Percentiles rank a stretch among this genome's conserved stretches.
phyloP scores from a whole-genome alignment of 2,329 filamentous ascomycete species.

The Neoarthrinium moseri region DNA sequence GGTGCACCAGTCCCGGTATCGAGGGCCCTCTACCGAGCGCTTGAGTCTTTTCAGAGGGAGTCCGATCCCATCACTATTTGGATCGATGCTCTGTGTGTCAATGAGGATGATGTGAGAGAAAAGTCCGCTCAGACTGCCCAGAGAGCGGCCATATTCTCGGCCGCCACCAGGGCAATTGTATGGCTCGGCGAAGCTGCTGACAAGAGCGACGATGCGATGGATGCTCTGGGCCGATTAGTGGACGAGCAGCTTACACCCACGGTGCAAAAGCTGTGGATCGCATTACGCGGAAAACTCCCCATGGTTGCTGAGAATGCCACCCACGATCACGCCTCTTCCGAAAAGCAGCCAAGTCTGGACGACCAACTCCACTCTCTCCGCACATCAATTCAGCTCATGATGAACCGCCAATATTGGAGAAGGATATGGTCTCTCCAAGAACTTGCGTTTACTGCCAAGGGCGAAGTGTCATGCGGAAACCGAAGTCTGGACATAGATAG shows the following conservation, averaged over 20 bases:
- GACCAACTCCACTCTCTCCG: constrained; percentile 16
- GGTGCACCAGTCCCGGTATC: not conserved
- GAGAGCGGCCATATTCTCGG: constrained; percentile 15
- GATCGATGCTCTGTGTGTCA: constrained; percentile 5
- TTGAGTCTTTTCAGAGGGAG: constrained; percentile 15
- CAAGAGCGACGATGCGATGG: constrained; percentile 20
- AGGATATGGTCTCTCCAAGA: constrained; percentile 20
- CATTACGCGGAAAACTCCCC: not conserved
- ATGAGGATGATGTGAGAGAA: not conserved
- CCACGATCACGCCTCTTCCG: constrained; percentile 10
- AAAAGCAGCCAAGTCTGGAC: constrained; percentile 8
- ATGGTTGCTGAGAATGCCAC: not conserved
- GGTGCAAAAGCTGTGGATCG: constrained; percentile 7
- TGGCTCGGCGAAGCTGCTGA: constrained; percentile 17
- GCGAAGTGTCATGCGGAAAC: constrained; percentile 16
- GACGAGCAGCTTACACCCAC: constrained; percentile 17
- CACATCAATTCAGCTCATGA: constrained; percentile 16
- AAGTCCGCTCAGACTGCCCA: constrained; percentile 19
- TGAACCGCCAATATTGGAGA: constrained; percentile 20
- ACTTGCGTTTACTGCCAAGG: constrained; percentile 15
- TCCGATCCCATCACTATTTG: constrained; percentile 9
- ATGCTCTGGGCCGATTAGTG: constrained; percentile 14
- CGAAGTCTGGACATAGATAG: constrained; percentile 15
- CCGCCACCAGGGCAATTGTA: constrained; percentile 16
- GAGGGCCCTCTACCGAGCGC: constrained; percentile 12